These are phyloP conservation scores for Dictyostelium brefeldianum DNA, from an alignment of 78 protist species.

Conservation along the genomic window DNA sequence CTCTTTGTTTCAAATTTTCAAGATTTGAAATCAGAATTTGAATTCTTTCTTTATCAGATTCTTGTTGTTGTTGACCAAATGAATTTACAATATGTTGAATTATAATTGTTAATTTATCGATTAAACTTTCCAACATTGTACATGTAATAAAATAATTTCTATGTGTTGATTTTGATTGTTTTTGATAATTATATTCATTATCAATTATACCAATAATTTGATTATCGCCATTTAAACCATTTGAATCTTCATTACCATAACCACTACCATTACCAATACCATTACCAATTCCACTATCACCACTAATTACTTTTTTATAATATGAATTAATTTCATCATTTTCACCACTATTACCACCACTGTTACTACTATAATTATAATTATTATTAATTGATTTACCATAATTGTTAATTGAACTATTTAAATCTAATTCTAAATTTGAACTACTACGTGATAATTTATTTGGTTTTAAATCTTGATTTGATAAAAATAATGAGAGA, in stretches of 20 bases:
- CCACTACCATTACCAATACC: no score
- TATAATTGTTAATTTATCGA: background rate
- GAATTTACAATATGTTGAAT: constrained; percentile 20
- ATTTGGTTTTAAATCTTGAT: constrained; percentile 45
- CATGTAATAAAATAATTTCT: constrained; percentile 32
- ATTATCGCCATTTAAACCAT: background rate
- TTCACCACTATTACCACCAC: background rate
- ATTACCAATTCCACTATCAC: background rate
- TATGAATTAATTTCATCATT: background rate
- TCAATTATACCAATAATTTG: constrained; percentile 22
- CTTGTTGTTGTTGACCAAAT: background rate
- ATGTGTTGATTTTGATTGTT: constrained; percentile 9
- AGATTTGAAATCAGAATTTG: constrained; percentile 32
- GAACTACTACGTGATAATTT: background rate
- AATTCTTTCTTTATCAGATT: constrained; percentile 28
- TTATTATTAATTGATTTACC: background rate
- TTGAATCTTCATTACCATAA: background rate
- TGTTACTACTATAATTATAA: no score
- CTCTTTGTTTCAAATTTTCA: constrained; percentile 45
- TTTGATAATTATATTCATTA: constrained; percentile 8
- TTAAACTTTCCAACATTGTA: constrained; percentile 25
- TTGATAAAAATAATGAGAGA: constrained; percentile 49
- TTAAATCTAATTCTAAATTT: background rate
- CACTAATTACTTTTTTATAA: background rate
- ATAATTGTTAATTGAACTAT: background rate